A percentile compares a stretch with the other conserved stretches of the same genome.
These are phyloP conservation scores for Emergomyces pasteurianus DNA, from an alignment of 2,329 filamentous ascomycete genomes.

Conservation along the genomic window DNA sequence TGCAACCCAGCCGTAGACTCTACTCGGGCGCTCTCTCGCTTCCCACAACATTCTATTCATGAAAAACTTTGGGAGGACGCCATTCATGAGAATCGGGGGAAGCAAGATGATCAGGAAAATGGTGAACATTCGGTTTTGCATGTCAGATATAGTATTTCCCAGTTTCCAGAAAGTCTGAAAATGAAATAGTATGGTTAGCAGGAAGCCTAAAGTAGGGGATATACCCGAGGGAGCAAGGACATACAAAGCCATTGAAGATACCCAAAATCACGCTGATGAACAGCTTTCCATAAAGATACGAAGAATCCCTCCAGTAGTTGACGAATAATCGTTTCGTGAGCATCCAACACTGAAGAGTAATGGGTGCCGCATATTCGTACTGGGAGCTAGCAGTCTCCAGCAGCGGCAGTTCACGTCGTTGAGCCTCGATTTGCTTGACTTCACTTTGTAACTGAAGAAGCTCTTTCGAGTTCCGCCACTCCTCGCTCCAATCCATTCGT, in stretches of 20 bases:
- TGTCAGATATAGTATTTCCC: constrained; percentile 51
- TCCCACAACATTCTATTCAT: constrained; percentile 61
- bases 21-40: constrained; percentile 57
- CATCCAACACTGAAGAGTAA: constrained; percentile 49
- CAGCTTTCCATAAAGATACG: constrained; percentile 65
- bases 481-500: constrained; percentile 59
- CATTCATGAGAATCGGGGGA: constrained; percentile 60
- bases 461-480: constrained; percentile 57
- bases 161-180: constrained; percentile 56
- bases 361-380: constrained; percentile 54
- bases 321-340: constrained; percentile 59
- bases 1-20: constrained; percentile 67
- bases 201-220: not conserved
- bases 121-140: constrained; percentile 71
- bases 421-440: constrained; percentile 51
- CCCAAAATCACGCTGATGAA: constrained; percentile 60
- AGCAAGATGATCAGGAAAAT: constrained; percentile 53
- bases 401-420: constrained; percentile 40
- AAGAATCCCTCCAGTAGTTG: constrained; percentile 65
- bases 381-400: constrained; percentile 33
- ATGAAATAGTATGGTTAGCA: not conserved
- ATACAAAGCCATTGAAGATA: constrained; percentile 60
- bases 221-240: not conserved
- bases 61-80: constrained; percentile 66
- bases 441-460: constrained; percentile 48